These are phyloP conservation scores for Aspergillus versicolor DNA, from an alignment of 2,329 filamentous ascomycete genomes.

Conservation along the genomic window DNA sequence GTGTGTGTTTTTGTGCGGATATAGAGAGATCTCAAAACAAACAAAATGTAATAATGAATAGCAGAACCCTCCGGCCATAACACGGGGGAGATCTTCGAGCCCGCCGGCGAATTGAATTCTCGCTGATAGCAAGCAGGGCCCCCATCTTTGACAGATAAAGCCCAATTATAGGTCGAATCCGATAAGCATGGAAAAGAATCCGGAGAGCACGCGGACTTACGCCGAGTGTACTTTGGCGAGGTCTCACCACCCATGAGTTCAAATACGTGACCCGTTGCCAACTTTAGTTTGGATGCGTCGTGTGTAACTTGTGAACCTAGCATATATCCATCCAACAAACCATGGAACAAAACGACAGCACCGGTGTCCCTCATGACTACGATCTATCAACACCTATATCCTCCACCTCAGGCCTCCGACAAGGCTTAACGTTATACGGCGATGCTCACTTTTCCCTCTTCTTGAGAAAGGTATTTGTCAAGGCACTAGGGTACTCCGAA, in stretches of 20 bases:
- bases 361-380: conserved; percentile 40
- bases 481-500: conserved; percentile 71
- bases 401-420: conserved; percentile 56
- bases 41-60: neutral
- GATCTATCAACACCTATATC: conserved; percentile 57
- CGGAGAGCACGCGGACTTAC: conserved; percentile 14
- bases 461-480: conserved; percentile 74
- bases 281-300: neutral
- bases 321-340: neutral
- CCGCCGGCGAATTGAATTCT: neutral
- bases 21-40: neutral
- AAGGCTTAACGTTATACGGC: conserved; percentile 67
- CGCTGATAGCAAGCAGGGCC: neutral
- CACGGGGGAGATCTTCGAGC: neutral
- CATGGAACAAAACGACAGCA: conserved; percentile 11
- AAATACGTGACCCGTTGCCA: neutral
- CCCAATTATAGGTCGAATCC: neutral
- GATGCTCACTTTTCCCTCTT: conserved; percentile 75
- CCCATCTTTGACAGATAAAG: neutral
- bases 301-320: neutral
- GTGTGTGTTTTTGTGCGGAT: neutral
- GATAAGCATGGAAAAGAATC: conserved; percentile 17
- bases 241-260: conserved; percentile 41
- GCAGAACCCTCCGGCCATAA: neutral
- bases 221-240: conserved; percentile 28